Conservation (phyloP, 768 basidiomycete species). For the Thelephora aurantiotincta region DNA sequence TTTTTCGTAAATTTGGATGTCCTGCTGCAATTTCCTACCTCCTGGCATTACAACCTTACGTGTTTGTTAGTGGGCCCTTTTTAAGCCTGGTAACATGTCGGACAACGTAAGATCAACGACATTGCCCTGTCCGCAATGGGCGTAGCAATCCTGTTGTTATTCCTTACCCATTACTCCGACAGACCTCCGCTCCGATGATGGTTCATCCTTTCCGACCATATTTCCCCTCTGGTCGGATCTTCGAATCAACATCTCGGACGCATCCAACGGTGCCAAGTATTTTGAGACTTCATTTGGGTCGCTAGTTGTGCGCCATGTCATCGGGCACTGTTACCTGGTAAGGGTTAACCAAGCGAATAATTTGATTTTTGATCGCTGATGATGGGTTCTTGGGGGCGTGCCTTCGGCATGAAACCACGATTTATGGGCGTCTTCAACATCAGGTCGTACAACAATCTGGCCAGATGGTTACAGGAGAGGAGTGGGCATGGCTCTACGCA, state of each 20-base stretch:
- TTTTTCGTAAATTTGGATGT: conserved; percentile 25
- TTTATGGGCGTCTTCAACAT: neutral
- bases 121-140: neutral
- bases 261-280: conserved; percentile 42
- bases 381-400: neutral
- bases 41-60: conserved; percentile 50
- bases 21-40: conserved; percentile 38
- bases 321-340: conserved; percentile 54
- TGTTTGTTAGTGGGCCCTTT: conserved; percentile 40
- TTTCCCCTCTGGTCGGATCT: conserved; percentile 38
- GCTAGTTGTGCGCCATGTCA: conserved; percentile 41
- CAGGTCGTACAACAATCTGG: conserved; percentile 54
- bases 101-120: too few species aligned
- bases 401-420: neutral
- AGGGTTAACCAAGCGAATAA: conserved; percentile 4
- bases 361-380: neutral
- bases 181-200: conserved; percentile 36
- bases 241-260: conserved; percentile 49
- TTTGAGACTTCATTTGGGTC: conserved; percentile 62
- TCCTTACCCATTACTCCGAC: conserved; percentile 47
- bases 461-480: conserved; percentile 61
- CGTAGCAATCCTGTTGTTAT: conserved; percentile 36
- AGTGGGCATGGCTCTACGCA: conserved; percentile 54
- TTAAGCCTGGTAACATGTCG: neutral
- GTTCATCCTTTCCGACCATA: conserved; percentile 39